phyloP scores from a whole-genome alignment of 2,329 filamentous ascomycete genomes.

The Ascochyta koolunga region DNA sequence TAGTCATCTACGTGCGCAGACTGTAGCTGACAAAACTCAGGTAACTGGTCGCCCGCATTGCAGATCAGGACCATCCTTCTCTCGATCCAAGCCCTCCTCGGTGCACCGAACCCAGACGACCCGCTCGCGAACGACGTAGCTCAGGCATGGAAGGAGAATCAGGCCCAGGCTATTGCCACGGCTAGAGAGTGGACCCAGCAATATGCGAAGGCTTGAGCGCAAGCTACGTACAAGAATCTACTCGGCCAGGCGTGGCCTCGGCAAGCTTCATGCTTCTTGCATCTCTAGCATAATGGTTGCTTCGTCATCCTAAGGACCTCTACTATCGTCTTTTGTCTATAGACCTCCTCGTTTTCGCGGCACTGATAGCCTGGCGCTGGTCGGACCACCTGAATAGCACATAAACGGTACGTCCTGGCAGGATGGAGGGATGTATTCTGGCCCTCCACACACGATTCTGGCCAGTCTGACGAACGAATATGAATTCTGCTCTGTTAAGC shows the following conservation, averaged over 20 bases:
- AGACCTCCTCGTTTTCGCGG: slow-evolving; percentile 20
- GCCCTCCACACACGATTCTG: slow-evolving; percentile 5
- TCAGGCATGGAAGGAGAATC: slow-evolving; percentile 97
- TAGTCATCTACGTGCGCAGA: not conserved
- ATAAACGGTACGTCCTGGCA: slow-evolving; percentile 22
- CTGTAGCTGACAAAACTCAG: slow-evolving; percentile 54
- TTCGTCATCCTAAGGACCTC: slow-evolving; percentile 2
- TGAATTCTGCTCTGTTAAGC: slow-evolving; percentile 18
- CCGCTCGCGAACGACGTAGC: slow-evolving; percentile 98
- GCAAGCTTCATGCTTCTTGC: not conserved
- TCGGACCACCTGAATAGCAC: slow-evolving; percentile 27
- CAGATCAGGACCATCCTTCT: slow-evolving; percentile 99
- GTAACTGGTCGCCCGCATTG: slow-evolving; percentile 97
- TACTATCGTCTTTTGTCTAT: slow-evolving; percentile 11
- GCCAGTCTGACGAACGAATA: slow-evolving; percentile 26
- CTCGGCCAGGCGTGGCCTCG: not conserved
- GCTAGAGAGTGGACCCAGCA: slow-evolving; percentile 90
- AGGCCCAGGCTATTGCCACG: slow-evolving; percentile 88
- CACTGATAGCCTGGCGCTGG: slow-evolving; percentile 27
- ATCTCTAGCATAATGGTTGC: not conserved
- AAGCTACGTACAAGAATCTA: not conserved
- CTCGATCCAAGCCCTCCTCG: slow-evolving; percentile 94
- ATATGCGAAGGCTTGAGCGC: slow-evolving; percentile 63
- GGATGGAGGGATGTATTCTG: slow-evolving; percentile 13
- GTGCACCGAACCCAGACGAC: slow-evolving; percentile 96